A percentile compares a stretch with the other conserved stretches of the same genome.
These are phyloP conservation scores for Butyriboletus loyo DNA, from an alignment of 768 basidiomycete genomes.

Conservation along the genomic window DNA sequence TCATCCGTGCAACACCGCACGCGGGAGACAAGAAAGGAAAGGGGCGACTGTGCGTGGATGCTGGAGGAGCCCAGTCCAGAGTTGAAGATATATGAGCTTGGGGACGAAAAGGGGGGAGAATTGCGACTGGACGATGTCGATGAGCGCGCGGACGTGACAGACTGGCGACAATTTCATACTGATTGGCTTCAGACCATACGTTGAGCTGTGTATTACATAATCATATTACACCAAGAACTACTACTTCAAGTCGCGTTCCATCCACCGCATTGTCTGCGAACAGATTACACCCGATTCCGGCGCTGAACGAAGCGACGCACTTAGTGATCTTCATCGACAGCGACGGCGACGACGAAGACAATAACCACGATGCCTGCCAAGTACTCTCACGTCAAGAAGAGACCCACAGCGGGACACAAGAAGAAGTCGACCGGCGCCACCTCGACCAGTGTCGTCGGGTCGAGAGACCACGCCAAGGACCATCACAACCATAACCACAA, in stretches of 20 bases:
- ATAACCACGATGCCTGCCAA: conserved; percentile 56
- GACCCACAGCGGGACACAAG: conserved; percentile 46
- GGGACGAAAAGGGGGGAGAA: conserved; percentile 34
- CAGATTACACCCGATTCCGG: conserved; percentile 9
- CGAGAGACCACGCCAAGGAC: conserved; percentile 18
- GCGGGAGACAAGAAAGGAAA: conserved; percentile 24
- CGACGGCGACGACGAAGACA: conserved; percentile 20
- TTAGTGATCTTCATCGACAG: conserved; percentile 3
- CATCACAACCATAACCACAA: conserved; percentile 33
- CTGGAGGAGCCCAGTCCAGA: conserved; percentile 38
- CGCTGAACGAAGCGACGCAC: neutral
- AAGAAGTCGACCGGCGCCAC: conserved; percentile 37
- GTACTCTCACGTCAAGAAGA: conserved; percentile 74
- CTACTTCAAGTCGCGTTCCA: neutral
- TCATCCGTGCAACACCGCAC: conserved; percentile 28
- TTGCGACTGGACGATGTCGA: conserved; percentile 1
- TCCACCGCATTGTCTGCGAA: conserved; percentile 14
- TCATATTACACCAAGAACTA: neutral
- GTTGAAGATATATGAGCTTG: conserved; percentile 23
- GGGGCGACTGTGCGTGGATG: conserved; percentile 38
- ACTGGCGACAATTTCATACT: conserved; percentile 59
- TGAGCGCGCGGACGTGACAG: conserved; percentile 15
- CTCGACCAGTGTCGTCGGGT: conserved; percentile 29
- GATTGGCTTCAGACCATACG: conserved; percentile 33
- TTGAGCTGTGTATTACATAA: conserved; percentile 20